Conservation (phyloP, 2,329 filamentous ascomycete genomes). For the Penicillium sp. region DNA sequence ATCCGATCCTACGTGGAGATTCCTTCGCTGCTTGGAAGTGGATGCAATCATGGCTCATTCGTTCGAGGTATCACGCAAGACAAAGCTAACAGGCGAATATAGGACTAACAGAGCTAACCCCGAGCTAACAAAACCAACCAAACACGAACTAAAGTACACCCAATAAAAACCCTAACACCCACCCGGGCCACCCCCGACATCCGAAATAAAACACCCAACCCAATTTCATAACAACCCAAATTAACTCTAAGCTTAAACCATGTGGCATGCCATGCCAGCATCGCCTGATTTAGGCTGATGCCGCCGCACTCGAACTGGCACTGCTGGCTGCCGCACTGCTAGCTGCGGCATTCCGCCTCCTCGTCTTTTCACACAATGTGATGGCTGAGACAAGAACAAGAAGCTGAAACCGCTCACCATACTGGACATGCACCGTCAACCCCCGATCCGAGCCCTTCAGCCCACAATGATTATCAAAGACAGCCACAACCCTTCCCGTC, state of each 20-base stretch:
- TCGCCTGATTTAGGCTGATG: too few relatives aligned
- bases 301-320: slow-evolving; percentile 1
- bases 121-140: too few relatives aligned
- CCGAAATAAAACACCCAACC: too few relatives aligned
- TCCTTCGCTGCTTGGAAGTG: not conserved
- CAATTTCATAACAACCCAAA: too few relatives aligned
- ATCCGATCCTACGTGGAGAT: too few relatives aligned
- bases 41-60: not conserved
- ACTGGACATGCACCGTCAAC: slow-evolving; percentile 33
- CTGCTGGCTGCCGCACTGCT: slow-evolving; percentile 15
- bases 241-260: too few relatives aligned
- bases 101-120: too few relatives aligned
- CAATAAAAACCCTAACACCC: too few relatives aligned
- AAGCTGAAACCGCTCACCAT: slow-evolving; percentile 34
- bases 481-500: slow-evolving; percentile 32
- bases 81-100: not conserved
- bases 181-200: too few relatives aligned
- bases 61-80: slow-evolving; percentile 11
- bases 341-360: slow-evolving; percentile 22
- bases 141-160: too few relatives aligned
- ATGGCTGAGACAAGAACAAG: slow-evolving; percentile 35
- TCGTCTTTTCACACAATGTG: slow-evolving; percentile 29
- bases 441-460: slow-evolving; percentile 36
- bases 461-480: slow-evolving; percentile 31
- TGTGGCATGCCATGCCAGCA: too few relatives aligned